Evolutionary conservation across 371 early-diverging fungal species (phyloP), one percentile per base, ranked within the genome.

Genomic region (Thermomucor indicae-seudaticae): DNA sequence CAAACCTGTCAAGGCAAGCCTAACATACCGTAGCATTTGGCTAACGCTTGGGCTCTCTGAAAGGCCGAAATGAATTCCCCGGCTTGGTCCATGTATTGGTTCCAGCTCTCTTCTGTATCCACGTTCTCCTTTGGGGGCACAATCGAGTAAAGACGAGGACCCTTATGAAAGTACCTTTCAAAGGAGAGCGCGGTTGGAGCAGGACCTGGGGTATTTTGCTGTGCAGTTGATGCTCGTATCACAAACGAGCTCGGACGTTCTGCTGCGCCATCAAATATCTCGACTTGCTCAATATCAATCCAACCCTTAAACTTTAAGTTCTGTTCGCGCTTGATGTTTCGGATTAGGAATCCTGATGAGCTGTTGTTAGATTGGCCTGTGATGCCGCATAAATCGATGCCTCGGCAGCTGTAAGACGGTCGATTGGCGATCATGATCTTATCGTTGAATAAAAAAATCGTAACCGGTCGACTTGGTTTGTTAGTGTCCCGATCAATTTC

Each of bases 241-340:
- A 69, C 41, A 43, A 73, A 69, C 11, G 70, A 62, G 10, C 57
- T 59, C 3, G 73, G 64, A n/a, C 55, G 53, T 59, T 60, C 72
- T 72, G 57, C 49, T 29, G 64, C 53, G 12, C 77, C 77, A 34
- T 67, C 40, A 39, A 76, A 76, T 0, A 76, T 12, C 34, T 76
- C 73, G 7, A 71, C 60, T 29, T 61, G 49, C 10, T 66, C 52
- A 24, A 76, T 68, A 42, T 70, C 73, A 3, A 55, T 62, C 77
- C 77, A 76, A 8, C 77, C 77, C 46, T 66, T 72, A 43, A 76
- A 72, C 38, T 70, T 73, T 14, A 74, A 42, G 29, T 48, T 59
- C 7, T 42, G 53, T 23, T 54, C 60, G 39, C 29, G 47, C 45
- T 54, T 49, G 14, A 44, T 49, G 10, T 41, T 54, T 22, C 41